Evolutionary conservation across 306 rosid species (phyloP), one percentile per base, ranked within the genome.

Genomic region (Pyrus bretschneideri): DNA sequence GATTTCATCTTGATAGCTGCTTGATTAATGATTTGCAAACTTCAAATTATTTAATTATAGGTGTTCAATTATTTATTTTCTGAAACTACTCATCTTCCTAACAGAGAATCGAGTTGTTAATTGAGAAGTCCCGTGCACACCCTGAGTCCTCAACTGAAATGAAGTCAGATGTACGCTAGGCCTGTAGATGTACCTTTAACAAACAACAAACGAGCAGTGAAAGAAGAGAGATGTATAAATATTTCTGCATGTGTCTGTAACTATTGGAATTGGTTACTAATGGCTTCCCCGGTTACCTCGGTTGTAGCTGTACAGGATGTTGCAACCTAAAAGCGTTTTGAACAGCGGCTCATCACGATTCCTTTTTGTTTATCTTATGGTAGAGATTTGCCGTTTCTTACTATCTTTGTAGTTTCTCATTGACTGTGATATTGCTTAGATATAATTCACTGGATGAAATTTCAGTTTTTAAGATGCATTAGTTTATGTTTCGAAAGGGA

Each of bases 91-190:
- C 68, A 33, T 57, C 60, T 80, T 73, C 38, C 6, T 84, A 74
- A 78, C 90, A 92, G 96, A 90, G 85, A 85, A 85, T 92, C 3
- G 96, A 92, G 83, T 73, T 74, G 73, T 87, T 88, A 52, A 69
- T 90, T 71, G 93, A 83, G 87, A 90, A 84, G 83, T 81, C 88
- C 2, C 82, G 66, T 27, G 65, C 88, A 76, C 70, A 88, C 65
- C 57, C 78, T 7, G 73, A 59, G 77, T 6, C 8, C 27, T 57
- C 65, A 71, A 84, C 70, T 74, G 84, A 86, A 70, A 33, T 35
- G 60, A 55, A 66, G 51, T 66, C 77, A 33, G 74, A 40, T 63
- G 58, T n/a, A 8, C 9, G 23, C 71, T 18, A 17, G 58, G 25
- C 31, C 15, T 18, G 72, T 75, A 51, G 61, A 62, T 66, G 18